phyloP scores from a whole-genome alignment of 495 filamentous ascomycete genomes.

The Antarctomyces pellizariae region DNA sequence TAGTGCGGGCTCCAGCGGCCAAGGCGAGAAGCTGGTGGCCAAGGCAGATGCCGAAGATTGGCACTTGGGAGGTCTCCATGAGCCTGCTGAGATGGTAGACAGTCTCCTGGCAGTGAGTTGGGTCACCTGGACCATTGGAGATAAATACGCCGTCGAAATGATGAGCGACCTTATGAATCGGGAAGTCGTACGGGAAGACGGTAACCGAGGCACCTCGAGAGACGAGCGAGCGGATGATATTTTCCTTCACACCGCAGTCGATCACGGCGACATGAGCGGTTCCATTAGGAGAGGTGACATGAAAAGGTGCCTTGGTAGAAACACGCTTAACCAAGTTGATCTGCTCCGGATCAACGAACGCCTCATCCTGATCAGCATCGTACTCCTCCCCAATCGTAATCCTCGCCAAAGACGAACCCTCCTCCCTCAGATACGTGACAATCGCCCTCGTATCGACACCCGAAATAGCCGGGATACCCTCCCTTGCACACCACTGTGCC shows the following conservation, averaged over 20 bases:
- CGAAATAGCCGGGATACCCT: constrained; percentile 88
- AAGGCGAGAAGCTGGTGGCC: constrained; percentile 76
- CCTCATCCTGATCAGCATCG: constrained; percentile 94
- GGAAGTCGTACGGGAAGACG: constrained; percentile 85
- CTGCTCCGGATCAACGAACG: constrained; percentile 79
- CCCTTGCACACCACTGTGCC: constrained; percentile 80
- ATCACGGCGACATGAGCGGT: constrained; percentile 81
- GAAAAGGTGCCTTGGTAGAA: constrained; percentile 94
- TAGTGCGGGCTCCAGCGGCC: constrained; percentile 59
- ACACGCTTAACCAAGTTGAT: constrained; percentile 92
- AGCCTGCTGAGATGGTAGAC: constrained; percentile 72
- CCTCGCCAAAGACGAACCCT: constrained; percentile 81
- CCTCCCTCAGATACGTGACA: constrained; percentile 84
- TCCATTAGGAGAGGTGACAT: constrained; percentile 55
- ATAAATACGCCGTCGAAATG: constrained; percentile 97
- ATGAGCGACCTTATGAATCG: constrained; percentile 91
- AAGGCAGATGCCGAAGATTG: constrained; percentile 93
- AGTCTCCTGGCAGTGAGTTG: constrained; percentile 82
- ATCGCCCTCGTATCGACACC: constrained; percentile 94
- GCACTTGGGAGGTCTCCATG: constrained; percentile 75
- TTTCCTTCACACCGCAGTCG: constrained; percentile 98
- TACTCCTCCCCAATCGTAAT: constrained; percentile 96
- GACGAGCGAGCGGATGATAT: constrained; percentile 87
- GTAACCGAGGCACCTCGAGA: constrained; percentile 71
- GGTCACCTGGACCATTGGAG: constrained; percentile 93